phyloP scores from a whole-genome alignment of 768 basidiomycete species.

The Neoboletus brunneissimus region DNA sequence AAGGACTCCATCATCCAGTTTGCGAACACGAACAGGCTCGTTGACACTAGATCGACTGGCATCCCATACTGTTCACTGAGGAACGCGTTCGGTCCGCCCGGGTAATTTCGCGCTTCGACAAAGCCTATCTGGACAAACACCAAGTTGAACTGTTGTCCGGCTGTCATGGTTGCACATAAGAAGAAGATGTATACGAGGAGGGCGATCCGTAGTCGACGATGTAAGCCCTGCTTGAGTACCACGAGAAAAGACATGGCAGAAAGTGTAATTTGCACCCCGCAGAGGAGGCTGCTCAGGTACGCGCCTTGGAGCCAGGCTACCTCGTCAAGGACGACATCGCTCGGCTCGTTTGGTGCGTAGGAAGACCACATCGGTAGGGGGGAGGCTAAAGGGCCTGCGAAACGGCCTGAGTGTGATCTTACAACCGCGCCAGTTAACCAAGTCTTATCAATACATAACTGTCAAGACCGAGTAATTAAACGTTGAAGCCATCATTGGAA shows the following conservation, averaged over 20 bases:
- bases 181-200: slow-evolving; percentile 14
- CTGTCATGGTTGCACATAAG: slow-evolving; percentile 16
- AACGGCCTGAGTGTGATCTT: slow-evolving; percentile 2
- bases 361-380: slow-evolving; percentile 7
- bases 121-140: slow-evolving; percentile 18
- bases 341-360: slow-evolving; percentile 1
- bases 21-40: slow-evolving; percentile 12
- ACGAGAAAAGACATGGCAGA: slow-evolving; percentile 19
- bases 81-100: slow-evolving; percentile 15
- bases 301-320: slow-evolving; percentile 23
- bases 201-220: slow-evolving; percentile 9
- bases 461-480: background rate
- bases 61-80: background rate
- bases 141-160: slow-evolving; percentile 12
- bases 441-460: slow-evolving; percentile 4
- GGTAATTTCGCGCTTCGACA: slow-evolving; percentile 6
- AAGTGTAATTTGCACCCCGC: slow-evolving; percentile 19
- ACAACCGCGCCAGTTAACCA: background rate
- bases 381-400: slow-evolving; percentile 1
- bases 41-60: slow-evolving; percentile 4
- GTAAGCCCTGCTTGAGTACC: slow-evolving; percentile 14
- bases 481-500: background rate
- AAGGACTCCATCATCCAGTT: slow-evolving; percentile 24
- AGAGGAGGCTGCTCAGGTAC: slow-evolving; percentile 19
- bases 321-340: background rate